Evolutionary conservation across 1,284 basidiomycete genomes (phyloP).

Genomic region (Ustilago curta): DNA sequence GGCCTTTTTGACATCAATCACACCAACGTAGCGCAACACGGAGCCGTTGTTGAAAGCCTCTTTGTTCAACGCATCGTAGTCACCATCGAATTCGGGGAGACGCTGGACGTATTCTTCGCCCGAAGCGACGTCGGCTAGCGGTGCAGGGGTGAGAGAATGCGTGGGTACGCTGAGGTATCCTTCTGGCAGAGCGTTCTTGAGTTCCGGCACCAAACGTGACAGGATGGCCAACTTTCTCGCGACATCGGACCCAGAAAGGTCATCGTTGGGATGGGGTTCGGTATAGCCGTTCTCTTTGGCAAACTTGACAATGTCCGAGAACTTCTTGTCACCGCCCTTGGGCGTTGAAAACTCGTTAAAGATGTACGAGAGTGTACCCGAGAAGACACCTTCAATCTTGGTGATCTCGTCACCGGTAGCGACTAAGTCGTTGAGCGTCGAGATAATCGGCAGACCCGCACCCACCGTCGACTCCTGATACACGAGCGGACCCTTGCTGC

Average conservation of each 20-base stretch:
- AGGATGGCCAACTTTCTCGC: slow-evolving; percentile 97
- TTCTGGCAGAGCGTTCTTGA: slow-evolving; percentile 72
- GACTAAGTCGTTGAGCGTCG: slow-evolving; percentile 89
- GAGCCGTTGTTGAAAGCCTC: slow-evolving; percentile 82
- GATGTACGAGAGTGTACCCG: slow-evolving; percentile 97
- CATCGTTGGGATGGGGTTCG: slow-evolving; percentile 96
- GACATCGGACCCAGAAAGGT: slow-evolving; percentile 95
- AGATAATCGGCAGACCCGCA: slow-evolving; percentile 91
- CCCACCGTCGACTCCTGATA: slow-evolving; percentile 95
- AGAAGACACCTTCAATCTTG: slow-evolving; percentile 80
- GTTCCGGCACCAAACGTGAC: slow-evolving; percentile 74
- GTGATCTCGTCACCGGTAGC: slow-evolving; percentile 86
- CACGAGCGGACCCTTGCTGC: slow-evolving; percentile 74
- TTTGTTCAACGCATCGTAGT: slow-evolving; percentile 81
- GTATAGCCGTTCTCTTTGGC: slow-evolving; percentile 96
- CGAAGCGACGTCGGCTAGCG: slow-evolving; percentile 75
- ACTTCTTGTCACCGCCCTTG: slow-evolving; percentile 72
- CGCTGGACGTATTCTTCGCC: slow-evolving; percentile 79
- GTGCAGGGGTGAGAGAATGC: slow-evolving; percentile 84
- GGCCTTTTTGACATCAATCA: slow-evolving; percentile 83
- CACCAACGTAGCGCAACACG: slow-evolving; percentile 92
- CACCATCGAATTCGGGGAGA: slow-evolving; percentile 84
- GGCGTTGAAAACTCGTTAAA: slow-evolving; percentile 86
- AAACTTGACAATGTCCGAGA: slow-evolving; percentile 87
- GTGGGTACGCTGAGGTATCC: slow-evolving; percentile 86